phyloP scores from a whole-genome alignment of 129 eudicot species.

The Arctium minus region DNA sequence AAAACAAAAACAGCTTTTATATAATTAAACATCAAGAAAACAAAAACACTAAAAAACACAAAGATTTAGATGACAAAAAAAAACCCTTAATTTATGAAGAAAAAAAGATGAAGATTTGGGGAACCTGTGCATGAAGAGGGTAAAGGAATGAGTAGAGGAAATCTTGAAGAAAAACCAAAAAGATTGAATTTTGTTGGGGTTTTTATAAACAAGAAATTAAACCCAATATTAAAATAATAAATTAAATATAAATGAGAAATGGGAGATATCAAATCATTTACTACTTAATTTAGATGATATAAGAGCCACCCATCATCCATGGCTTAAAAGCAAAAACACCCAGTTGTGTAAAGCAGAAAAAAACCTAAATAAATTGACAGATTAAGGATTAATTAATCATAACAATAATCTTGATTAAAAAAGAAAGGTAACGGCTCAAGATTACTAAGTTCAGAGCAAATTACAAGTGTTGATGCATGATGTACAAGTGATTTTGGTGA shows the following conservation, averaged over 20 bases:
- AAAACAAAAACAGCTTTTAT: not conserved
- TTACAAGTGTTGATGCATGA: constrained; percentile 5
- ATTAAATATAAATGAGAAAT: not conserved
- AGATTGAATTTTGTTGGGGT: constrained; percentile 33
- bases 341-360: constrained; percentile 26
- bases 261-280: not conserved
- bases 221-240: constrained; percentile 12
- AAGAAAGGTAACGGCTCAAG: not conserved
- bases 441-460: not conserved
- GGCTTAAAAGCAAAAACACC: constrained; percentile 41
- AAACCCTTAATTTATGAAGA: not conserved
- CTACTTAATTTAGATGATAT: constrained; percentile 1
- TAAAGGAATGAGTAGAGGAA: not conserved
- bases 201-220: constrained; percentile 30
- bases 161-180: constrained; percentile 27
- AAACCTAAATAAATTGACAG: constrained; percentile 46
- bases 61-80: not conserved
- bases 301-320: constrained; percentile 29
- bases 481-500: not conserved
- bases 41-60: constrained; percentile 1
- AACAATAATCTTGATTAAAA: constrained; percentile 15
- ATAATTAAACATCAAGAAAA: not conserved
- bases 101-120: not conserved
- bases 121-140: constrained; percentile 31
- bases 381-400: constrained; percentile 20